Evolutionary conservation across 2,329 filamentous ascomycete genomes (phyloP).

Genomic region (Fusarium goolgardi): DNA sequence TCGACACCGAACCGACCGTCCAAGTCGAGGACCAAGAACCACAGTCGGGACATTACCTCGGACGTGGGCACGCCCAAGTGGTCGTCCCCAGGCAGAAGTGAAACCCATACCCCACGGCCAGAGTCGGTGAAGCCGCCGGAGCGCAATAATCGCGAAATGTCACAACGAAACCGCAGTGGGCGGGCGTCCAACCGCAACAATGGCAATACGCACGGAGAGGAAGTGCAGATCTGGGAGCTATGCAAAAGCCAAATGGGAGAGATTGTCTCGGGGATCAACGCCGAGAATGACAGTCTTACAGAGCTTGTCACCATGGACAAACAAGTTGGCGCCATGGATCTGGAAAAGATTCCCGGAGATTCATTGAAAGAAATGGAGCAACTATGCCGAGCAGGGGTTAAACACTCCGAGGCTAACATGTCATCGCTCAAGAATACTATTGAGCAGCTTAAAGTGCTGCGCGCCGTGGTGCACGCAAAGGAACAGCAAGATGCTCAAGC

Average conservation of each 20-base stretch:
- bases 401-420: conserved; percentile 55
- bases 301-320: conserved; percentile 57
- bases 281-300: conserved; percentile 56
- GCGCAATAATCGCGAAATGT: conserved; percentile 51
- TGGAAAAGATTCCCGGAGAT: conserved; percentile 53
- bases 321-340: conserved; percentile 54
- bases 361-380: conserved; percentile 59
- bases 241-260: conserved; percentile 56
- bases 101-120: conserved; percentile 41
- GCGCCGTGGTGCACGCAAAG: conserved; percentile 58
- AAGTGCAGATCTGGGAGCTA: conserved; percentile 58
- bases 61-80: conserved; percentile 43
- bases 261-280: conserved; percentile 55
- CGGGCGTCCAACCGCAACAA: conserved; percentile 60
- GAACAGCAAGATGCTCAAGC: conserved; percentile 54
- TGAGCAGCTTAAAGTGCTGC: conserved; percentile 58
- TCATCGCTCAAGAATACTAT: conserved; percentile 52
- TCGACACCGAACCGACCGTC: conserved; percentile 43
- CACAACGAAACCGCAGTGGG: conserved; percentile 59
- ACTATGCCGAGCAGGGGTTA: conserved; percentile 57
- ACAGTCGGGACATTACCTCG: conserved; percentile 32
- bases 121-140: conserved; percentile 41
- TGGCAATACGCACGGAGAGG: conserved; percentile 57
- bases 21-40: conserved; percentile 40
- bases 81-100: conserved; percentile 42